Evolutionary conservation across 1,284 basidiomycete genomes (phyloP), one percentile per base, ranked within the genome.

Genomic region (Austroboletus novae-zelandiae): DNA sequence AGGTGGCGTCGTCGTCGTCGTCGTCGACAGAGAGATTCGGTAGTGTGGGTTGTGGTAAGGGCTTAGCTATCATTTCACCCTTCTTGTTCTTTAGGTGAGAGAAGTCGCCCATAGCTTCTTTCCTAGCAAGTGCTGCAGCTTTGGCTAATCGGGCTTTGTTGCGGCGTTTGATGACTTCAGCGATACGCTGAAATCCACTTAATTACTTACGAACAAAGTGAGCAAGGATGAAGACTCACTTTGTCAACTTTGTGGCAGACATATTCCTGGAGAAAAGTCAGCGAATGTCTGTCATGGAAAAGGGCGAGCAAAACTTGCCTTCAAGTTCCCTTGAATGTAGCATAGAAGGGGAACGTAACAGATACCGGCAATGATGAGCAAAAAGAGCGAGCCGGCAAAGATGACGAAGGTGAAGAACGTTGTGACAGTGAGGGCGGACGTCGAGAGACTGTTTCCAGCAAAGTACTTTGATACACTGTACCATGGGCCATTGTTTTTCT

Each of bases 231-330:
- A 40, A 25, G 15, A 55, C 61, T 57, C 64, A 90, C 89, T 83
- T 97, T 98, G 75, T 98, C 96, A 49, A 98, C 93, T 74, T 98
- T 98, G 76, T 98, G 93, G 71, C 95, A 98, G 70, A 92, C 94
- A 72, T 97, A 98, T 79, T 98, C 96, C 85, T 95, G 67, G 32
- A 58, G 32, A 17, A 40, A 37, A 41, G 53, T 65, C 47, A 48
- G 45, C 37, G 30, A 45, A 49, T 31, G 41, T 47, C 23, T 18
- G 18, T 36, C n/a, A 3, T 13, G 27, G 36, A 27, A 50, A 13
- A 35, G 17, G 36, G 27, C 45, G 48, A 43, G 42, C 1, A 15
- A 50, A 27, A 6, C 68, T 55, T 55, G 86, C 89, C 83, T 96
- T 96, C 48, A 98, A 74, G 70, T 98, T 98, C 32, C 94, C 94